Evolutionary conservation across 495 filamentous ascomycete species (phyloP).

Genomic region (Parathielavia appendiculata): DNA sequence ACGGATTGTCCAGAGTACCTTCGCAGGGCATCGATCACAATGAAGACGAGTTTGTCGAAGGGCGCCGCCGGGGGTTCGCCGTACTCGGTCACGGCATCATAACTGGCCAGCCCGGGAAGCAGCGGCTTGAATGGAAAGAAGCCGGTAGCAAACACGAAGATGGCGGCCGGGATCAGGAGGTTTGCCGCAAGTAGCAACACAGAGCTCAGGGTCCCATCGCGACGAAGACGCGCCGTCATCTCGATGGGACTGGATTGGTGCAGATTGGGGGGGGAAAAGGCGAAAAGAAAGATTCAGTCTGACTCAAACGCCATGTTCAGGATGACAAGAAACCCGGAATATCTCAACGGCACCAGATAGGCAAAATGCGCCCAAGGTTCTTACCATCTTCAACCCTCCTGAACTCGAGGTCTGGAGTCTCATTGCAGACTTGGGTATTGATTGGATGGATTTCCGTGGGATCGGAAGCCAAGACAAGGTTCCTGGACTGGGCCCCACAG

Average conservation of each 20-base stretch:
- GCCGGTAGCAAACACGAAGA: slow-evolving; percentile 79
- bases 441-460: background rate
- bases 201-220: slow-evolving; percentile 33
- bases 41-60: slow-evolving; percentile 90
- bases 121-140: slow-evolving; percentile 98
- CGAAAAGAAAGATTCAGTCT: slow-evolving; percentile 8
- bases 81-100: slow-evolving; percentile 44
- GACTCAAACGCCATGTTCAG: slow-evolving; percentile 10
- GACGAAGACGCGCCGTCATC: slow-evolving; percentile 29
- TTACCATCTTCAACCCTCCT: background rate
- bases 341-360: background rate
- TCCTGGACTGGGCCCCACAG: background rate
- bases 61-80: slow-evolving; percentile 51
- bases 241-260: background rate
- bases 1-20: slow-evolving; percentile 51
- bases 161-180: slow-evolving; percentile 67
- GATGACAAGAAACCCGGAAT: background rate
- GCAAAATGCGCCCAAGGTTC: background rate
- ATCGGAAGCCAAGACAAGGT: background rate
- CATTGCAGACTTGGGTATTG: background rate
- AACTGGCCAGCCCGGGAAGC: slow-evolving; percentile 71
- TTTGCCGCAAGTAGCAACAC: slow-evolving; percentile 59
- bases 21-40: slow-evolving; percentile 93
- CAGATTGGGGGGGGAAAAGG: background rate
- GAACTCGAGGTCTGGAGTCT: background rate